Evolutionary conservation across 331 rosid genomes (phyloP).

Genomic region (Pyrus hybrid): DNA sequence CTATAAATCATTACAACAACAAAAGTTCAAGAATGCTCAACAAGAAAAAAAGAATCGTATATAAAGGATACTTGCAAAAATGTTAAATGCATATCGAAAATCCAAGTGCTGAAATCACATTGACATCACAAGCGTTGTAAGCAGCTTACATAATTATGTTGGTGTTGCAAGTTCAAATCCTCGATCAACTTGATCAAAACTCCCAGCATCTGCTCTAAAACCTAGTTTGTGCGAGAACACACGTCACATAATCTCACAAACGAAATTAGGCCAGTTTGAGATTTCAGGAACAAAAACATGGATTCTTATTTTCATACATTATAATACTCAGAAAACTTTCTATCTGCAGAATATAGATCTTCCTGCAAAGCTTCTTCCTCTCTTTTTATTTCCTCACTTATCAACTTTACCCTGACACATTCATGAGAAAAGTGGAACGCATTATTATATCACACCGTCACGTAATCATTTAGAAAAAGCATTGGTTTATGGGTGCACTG

Average conservation of each 20-base stretch:
- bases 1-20: conserved; percentile 21
- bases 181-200: conserved; percentile 82
- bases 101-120: background rate
- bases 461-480: background rate
- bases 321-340: conserved; percentile 84
- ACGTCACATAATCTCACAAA: background rate
- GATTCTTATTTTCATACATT: conserved; percentile 36
- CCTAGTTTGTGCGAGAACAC: conserved; percentile 38
- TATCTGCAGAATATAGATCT: conserved; percentile 79
- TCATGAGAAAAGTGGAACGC: background rate
- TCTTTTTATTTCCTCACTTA: conserved; percentile 81
- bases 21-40: conserved; percentile 2
- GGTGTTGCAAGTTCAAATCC: conserved; percentile 92
- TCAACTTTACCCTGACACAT: conserved; percentile 63
- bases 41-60: background rate
- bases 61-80: background rate
- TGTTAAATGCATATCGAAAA: background rate
- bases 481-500: background rate
- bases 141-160: conserved; percentile 69
- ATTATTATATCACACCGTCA: background rate
- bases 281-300: background rate
- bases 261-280: background rate
- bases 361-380: conserved; percentile 81
- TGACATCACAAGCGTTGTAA: conserved; percentile 6
- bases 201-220: conserved; percentile 85